phyloP scores from a whole-genome alignment of 2,329 filamentous ascomycete genomes.

The Bipolaris victoriae region DNA sequence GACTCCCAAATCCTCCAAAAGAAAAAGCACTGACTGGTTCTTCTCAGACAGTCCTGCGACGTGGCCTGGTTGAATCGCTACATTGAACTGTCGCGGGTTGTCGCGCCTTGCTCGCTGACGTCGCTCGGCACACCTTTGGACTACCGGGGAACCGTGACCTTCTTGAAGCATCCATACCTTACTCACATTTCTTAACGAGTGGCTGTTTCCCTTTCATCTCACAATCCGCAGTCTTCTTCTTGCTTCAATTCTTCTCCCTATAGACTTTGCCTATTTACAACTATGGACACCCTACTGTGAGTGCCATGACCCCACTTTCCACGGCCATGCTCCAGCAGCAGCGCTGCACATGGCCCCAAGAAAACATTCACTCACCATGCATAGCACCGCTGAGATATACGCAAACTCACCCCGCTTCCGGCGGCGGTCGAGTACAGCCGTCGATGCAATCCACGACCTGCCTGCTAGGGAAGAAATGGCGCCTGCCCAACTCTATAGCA shows the following conservation, averaged over 20 bases:
- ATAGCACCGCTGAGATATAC: conserved; percentile 86
- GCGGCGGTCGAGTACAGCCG: conserved; percentile 92
- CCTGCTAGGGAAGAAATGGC: conserved; percentile 83
- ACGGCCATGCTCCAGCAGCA: conserved; percentile 16
- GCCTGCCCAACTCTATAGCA: conserved; percentile 96
- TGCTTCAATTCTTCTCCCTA: conserved; percentile 5
- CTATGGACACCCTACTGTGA: conserved; percentile 69
- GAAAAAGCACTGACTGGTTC: conserved; percentile 7
- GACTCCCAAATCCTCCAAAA: conserved; percentile 13
- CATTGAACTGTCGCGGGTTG: conserved; percentile 16
- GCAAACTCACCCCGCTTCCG: conserved; percentile 89
- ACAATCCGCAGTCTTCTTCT: conserved; percentile 11
- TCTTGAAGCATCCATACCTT: conserved; percentile 26
- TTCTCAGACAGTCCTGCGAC: conserved; percentile 22
- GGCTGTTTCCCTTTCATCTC: conserved; percentile 9
- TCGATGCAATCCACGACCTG: conserved; percentile 95
- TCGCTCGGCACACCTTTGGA: conserved; percentile 29
- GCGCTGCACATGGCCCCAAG: background rate
- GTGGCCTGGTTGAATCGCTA: conserved; percentile 11
- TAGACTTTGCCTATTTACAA: conserved; percentile 20
- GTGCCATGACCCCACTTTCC: conserved; percentile 44
- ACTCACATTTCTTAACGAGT: conserved; percentile 11
- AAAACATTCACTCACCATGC: conserved; percentile 25
- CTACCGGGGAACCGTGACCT: conserved; percentile 23
- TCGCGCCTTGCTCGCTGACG: conserved; percentile 29